Percentiles rank a stretch among this genome's conserved stretches.
These are phyloP conservation scores for Leucaena leucocephala DNA, from an alignment of 306 rosid species.

Conservation along the genomic window DNA sequence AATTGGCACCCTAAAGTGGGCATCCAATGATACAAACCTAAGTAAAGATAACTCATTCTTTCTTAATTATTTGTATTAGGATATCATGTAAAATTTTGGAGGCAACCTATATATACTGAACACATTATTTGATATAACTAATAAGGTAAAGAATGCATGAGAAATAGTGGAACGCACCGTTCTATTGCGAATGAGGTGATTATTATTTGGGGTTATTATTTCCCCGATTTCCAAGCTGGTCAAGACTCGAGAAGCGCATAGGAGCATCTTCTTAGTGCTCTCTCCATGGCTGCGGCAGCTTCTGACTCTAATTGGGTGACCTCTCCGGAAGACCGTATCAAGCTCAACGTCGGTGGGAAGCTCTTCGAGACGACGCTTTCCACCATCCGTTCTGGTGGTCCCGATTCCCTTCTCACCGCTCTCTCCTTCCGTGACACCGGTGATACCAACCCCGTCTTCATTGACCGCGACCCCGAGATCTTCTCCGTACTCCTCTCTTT, in stretches of 20 bases:
- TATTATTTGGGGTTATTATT: too few species aligned
- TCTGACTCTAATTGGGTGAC: constrained; percentile 28
- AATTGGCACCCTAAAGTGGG: too few species aligned
- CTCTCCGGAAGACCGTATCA: constrained; percentile 55
- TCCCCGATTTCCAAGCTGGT: background rate
- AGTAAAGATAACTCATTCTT: too few species aligned
- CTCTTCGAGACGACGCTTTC: constrained; percentile 79
- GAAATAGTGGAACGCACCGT: too few species aligned
- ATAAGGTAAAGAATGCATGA: too few species aligned
- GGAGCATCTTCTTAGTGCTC: background rate
- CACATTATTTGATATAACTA: too few species aligned
- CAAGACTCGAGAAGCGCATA: background rate
- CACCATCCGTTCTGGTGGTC: constrained; percentile 71
- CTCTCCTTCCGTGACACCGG: constrained; percentile 59
- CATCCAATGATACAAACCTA: too few species aligned
- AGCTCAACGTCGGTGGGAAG: constrained; percentile 90
- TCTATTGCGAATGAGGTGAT: too few species aligned
- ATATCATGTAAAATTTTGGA: too few species aligned
- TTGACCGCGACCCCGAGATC: constrained; percentile 90
- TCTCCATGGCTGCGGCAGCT: constrained; percentile 44
- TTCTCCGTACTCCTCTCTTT: constrained; percentile 82
- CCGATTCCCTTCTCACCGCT: constrained; percentile 72
- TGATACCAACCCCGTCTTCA: constrained; percentile 68
- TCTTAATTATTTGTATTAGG: too few species aligned
- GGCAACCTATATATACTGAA: too few species aligned